Base-by-base conservation (phyloP, 2,329 filamentous ascomycete genomes). In the Alternaria postmessia region DNA sequence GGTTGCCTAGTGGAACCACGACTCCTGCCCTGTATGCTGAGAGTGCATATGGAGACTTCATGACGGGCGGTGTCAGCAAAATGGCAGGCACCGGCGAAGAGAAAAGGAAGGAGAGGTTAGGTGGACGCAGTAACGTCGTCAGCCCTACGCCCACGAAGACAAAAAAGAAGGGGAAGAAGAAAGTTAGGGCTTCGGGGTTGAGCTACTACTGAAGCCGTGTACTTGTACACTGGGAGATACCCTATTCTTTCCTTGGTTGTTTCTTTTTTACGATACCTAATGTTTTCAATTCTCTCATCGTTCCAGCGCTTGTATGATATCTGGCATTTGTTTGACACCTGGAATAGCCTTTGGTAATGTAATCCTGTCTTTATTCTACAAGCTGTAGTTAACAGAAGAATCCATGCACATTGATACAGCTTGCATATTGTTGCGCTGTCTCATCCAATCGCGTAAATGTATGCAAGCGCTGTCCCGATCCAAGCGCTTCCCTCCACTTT, bases 161-260 rank as follows among this genome's bases (percentile, higher is more conserved):
- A 41, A 60, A 69, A 44, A 68, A 69, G 24, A 73, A 69, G 51
- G 56, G 51, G 8, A 71, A 68, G 62, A 72, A 68, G 63, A 75
- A 71, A 41, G 58, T 56, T 24, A 67, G 71, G 32, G 65, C 63
- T 48, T 70, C 68, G 24, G 73, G 69, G 3, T 63, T 73, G 63
- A 74, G 71, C 48, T 75, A 75, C 53, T 75, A 73, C 43, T 75
- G 39, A 67, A 42, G 20, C 20, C 24, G 44, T 61, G 53, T 61
- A 61, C 28, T 48, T 57, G 14, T 53, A 49, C 36, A 12, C 22
- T 18, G 43, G 38, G 16, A 41, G 49, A 36, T 51, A 51, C 48
- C 36, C 32, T 24, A 26, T 51, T 38, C 47, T n/a, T 18, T 18
- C 14, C 7, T 32, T 11, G 3, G 4, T 8, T 7, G 42, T 44